Conservation (phyloP, 805 yeast genomes). For the Metschnikowia lochheadii region DNA sequence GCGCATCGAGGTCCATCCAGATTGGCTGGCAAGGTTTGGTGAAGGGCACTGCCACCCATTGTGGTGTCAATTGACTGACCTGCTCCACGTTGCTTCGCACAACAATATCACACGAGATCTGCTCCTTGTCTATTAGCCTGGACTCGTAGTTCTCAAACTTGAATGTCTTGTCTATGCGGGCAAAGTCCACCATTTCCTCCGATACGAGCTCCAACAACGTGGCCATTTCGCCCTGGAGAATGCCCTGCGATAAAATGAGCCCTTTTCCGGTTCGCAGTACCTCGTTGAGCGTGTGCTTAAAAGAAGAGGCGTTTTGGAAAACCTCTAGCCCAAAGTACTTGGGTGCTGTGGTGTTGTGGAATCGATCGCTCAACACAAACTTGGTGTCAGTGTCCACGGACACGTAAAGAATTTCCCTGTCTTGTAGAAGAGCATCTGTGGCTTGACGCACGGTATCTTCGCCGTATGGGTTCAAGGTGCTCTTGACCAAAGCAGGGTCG, state of each 20-base stretch:
- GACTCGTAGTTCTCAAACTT: conserved; percentile 67
- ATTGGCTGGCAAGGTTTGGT: conserved; percentile 60
- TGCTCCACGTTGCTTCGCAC: conserved; percentile 22
- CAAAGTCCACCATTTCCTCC: conserved; percentile 15
- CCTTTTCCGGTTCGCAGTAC: conserved; percentile 50
- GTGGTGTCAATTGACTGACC: conserved; percentile 2
- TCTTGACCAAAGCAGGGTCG: conserved; percentile 42
- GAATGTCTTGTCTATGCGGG: conserved; percentile 49
- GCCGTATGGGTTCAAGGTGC: conserved; percentile 42
- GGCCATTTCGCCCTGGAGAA: conserved; percentile 61
- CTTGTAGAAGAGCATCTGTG: conserved; percentile 46
- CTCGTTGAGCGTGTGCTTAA: conserved; percentile 41
- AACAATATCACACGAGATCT: conserved; percentile 60
- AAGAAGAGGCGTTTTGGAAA: conserved; percentile 44
- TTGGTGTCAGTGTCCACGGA: conserved; percentile 42
- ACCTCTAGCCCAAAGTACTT: conserved; percentile 35
- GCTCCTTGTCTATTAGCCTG: conserved; percentile 64
- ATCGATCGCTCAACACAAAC: conserved; percentile 54
- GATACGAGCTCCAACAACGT: conserved; percentile 55
- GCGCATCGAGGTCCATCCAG: conserved; percentile 70
- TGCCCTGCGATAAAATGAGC: conserved; percentile 47
- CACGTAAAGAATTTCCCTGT: conserved; percentile 50
- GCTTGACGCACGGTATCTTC: conserved; percentile 49
- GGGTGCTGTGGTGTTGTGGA: conserved; percentile 36
- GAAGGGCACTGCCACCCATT: conserved; percentile 45